Percentiles rank a stretch among this genome's conserved stretches.
phyloP scores from a whole-genome alignment of 768 basidiomycete species.

The Lactarius deliciosus region DNA sequence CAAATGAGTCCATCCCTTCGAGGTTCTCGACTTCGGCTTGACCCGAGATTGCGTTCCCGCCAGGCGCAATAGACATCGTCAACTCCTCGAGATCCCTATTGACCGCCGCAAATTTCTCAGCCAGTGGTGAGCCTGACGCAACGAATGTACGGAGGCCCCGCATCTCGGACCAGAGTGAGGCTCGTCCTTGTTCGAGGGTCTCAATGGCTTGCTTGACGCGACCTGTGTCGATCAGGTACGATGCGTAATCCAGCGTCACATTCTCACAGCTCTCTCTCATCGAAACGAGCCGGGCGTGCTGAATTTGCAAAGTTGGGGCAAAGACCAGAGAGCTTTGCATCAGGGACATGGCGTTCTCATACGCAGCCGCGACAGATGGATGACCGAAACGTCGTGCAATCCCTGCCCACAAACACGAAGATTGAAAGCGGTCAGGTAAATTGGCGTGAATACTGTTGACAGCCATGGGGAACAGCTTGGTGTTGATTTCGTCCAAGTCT shows the following conservation, averaged over 20 bases:
- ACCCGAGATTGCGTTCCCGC: too few species aligned
- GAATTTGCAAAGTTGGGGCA: background rate
- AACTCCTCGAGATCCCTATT: background rate
- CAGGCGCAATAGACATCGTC: background rate
- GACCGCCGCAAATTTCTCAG: background rate
- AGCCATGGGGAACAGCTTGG: background rate
- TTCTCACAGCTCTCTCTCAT: background rate
- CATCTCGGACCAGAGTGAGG: slow-evolving; percentile 12
- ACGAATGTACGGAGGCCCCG: background rate
- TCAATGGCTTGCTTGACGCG: background rate
- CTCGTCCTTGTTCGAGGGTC: background rate
- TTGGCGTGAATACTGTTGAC: background rate
- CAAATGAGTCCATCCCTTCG: background rate
- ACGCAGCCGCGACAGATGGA: background rate
- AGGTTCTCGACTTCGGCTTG: background rate
- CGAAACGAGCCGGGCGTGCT: background rate
- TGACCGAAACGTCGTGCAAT: background rate
- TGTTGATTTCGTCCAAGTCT: slow-evolving; percentile 1
- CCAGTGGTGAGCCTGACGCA: background rate
- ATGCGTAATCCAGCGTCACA: background rate
- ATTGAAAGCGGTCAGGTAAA: background rate
- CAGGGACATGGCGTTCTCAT: background rate
- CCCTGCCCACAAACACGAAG: background rate
- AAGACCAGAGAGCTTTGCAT: background rate
- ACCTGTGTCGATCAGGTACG: slow-evolving; percentile 1